Conservation (phyloP, 2,329 filamentous ascomycete species). For the Capronia coronata region DNA sequence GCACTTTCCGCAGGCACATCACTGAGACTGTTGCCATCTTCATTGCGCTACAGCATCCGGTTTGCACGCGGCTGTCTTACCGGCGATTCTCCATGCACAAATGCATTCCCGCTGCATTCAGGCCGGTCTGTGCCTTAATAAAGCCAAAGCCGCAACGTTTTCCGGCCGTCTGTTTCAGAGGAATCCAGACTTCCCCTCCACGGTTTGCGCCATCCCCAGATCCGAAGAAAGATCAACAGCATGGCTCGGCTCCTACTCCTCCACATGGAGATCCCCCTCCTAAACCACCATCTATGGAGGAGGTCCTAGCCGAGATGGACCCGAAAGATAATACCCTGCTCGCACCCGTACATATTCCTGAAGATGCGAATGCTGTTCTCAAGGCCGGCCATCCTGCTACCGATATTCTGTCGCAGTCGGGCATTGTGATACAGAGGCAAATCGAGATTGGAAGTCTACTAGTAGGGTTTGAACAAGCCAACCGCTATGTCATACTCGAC, state of each 20-base stretch:
- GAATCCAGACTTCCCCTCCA: conserved; percentile 1
- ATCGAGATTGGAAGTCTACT: conserved; percentile 62
- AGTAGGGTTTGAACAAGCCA: conserved; percentile 61
- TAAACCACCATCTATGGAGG: conserved; percentile 37
- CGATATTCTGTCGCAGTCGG: conserved; percentile 54
- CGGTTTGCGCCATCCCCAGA: not conserved
- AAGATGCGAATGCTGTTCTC: conserved; percentile 55
- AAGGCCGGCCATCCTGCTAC: conserved; percentile 54
- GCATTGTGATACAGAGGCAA: conserved; percentile 57
- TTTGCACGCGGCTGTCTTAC: not conserved
- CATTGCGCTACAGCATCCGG: not conserved
- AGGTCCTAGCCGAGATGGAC: conserved; percentile 38
- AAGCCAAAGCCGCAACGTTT: not conserved
- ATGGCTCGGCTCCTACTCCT: not conserved
- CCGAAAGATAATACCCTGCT: conserved; percentile 49
- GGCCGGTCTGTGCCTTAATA: conserved; percentile 10
- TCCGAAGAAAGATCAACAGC: conserved; percentile 9
- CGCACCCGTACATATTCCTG: conserved; percentile 55
- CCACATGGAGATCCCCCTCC: conserved; percentile 6
- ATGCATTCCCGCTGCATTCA: not conserved
- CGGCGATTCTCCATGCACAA: conserved; percentile 9
- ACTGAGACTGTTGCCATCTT: not conserved
- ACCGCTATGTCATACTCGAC: conserved; percentile 60
- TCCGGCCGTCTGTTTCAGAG: conserved; percentile 4
- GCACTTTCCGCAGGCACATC: not conserved